Base-by-base conservation (phyloP, 169 alveolate genomes). In the Plasmodium vivax region DNA sequence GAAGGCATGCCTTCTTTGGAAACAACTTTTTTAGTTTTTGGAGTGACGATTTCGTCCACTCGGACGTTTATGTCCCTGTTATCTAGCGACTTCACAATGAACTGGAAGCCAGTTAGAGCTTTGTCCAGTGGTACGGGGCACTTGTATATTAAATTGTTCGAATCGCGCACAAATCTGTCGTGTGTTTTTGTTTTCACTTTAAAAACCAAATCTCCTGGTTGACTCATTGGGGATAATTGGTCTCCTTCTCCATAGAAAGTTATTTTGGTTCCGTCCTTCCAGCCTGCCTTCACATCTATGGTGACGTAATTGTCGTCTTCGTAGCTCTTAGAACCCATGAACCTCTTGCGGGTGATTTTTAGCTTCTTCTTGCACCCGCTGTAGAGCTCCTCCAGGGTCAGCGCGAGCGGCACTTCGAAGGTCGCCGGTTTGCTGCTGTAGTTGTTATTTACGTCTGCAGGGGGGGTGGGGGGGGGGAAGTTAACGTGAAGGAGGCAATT, bases 201-300 rank as follows among this genome's bases (percentile, higher is more conserved):
- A 83, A 97, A 97, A 16, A 97, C 97, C 34, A 97, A 94, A 85
- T 97, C 98, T 4, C 98, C 98, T 23, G 98, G 98, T 4, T 96
- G 93, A 7, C 97, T 71, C 92, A 94, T 93, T 19, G 98, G 98
- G 5, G 98, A 83, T 30, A 96, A 94, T 81, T 97, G 98, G 84
- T 97, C 98, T 5, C 98, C 98, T 93, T 97, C 98, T 30, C 98
- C 97, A 9, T 97, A 87, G 81, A 96, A 97, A 14, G 98, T 97
- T 36, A 97, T 88, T 92, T 96, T 97, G 2, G 98, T 97, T 5
- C 98, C 98, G 92, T 97, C 98, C 87, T 97, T 97, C 98, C 98
- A 97, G 8, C 98, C 97, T 96, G 98, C 98, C 82, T 97, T 97
- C 47, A 97, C 96, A 91, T 97, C 98, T 10, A 97, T 96, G 82